Base-by-base conservation (phyloP, 2,329 filamentous ascomycete species). In the Chrysosphaeria jannelii region DNA sequence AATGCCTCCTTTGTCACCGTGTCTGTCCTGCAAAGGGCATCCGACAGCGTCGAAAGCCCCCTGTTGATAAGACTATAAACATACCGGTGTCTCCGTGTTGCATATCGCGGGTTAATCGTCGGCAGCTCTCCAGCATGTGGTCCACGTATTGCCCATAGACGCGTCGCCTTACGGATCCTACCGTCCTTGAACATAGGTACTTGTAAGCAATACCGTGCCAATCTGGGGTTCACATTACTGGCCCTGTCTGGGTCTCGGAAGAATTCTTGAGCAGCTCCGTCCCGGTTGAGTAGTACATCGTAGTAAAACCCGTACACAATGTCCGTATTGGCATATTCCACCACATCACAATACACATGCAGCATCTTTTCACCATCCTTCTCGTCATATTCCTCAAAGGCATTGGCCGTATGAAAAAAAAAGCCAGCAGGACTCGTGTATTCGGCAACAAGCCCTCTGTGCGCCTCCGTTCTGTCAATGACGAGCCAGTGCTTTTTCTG, bases 401-500 rank as follows among this genome's bases (percentile, higher is more conserved):
- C 58, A 33, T 88, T 88, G 36, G 75, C 48, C 0, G 58, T 60
- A 42, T 89, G 75, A 40, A 88, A 88, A 41, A 62, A 67, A 47
- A 79, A 88, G 22, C 64, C 64, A 0, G 69, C 55, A 0, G 58
- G 51, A 10, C 59, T 67, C 10, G 65, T 54, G 34, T 70, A 79
- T 2, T 52, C 57, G 6, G 60, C 66, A 0, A 85, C 52, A 0
- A 85, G 44, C 0, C 74, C 27, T 2, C 10, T 7, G 22, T 50
- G 50, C 7, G 16, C 16, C 3, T 48, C 42, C 4, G 38, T 48
- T 2, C 74, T 59, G 37, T 85, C 72, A 10, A 88, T 42, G 1
- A 88, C 57, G 30, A 71, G 61, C 75, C 76, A 88, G 14, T 43
- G 57, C 18, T 61, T 62, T 19, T 50, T 47, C 12, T 51, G 49